Conservation (phyloP, 768 basidiomycete species). For the Leucosporidium scottii region DNA sequence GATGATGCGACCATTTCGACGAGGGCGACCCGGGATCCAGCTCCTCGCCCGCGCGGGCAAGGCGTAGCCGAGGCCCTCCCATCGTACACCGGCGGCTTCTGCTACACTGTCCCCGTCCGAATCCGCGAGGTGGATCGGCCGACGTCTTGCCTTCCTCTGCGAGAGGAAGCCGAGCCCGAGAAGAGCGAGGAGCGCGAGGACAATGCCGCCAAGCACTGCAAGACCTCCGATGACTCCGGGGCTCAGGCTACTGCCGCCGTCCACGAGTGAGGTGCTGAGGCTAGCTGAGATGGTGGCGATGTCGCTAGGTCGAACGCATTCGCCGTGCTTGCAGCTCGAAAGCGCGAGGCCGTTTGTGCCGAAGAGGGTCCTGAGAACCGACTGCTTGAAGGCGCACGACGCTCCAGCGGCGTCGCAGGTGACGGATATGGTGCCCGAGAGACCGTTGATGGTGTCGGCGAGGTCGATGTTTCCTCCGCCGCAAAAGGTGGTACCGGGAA, state of each 20-base stretch:
- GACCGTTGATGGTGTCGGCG: constrained; percentile 53
- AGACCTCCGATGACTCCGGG: constrained; percentile 86
- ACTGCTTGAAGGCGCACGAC: constrained; percentile 71
- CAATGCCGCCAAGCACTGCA: constrained; percentile 67
- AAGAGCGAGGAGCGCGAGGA: constrained; percentile 55
- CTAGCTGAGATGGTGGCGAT: constrained; percentile 51
- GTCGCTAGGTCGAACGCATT: constrained; percentile 75
- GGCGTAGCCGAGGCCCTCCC: too few relatives aligned
- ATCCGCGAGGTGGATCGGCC: too few relatives aligned
- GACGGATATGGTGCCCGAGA: constrained; percentile 61
- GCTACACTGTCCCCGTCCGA: too few relatives aligned
- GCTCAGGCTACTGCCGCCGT: constrained; percentile 44
- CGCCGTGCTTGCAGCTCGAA: constrained; percentile 70
- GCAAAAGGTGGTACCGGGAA: constrained; percentile 65
- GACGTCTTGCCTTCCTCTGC: constrained; percentile 56
- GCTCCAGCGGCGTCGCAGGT: constrained; percentile 53
- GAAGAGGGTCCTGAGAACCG: constrained; percentile 59
- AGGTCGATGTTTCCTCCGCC: constrained; percentile 45
- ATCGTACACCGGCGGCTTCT: too few relatives aligned
- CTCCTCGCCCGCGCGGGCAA: too few relatives aligned
- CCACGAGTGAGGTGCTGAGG: constrained; percentile 27
- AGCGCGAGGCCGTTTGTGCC: constrained; percentile 66
- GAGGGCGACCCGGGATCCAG: too few relatives aligned
- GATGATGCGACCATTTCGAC: constrained; percentile 53
- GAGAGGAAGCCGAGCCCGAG: constrained; percentile 56